Conservation (phyloP, 116 monocot species). For the Iris pallida region DNA sequence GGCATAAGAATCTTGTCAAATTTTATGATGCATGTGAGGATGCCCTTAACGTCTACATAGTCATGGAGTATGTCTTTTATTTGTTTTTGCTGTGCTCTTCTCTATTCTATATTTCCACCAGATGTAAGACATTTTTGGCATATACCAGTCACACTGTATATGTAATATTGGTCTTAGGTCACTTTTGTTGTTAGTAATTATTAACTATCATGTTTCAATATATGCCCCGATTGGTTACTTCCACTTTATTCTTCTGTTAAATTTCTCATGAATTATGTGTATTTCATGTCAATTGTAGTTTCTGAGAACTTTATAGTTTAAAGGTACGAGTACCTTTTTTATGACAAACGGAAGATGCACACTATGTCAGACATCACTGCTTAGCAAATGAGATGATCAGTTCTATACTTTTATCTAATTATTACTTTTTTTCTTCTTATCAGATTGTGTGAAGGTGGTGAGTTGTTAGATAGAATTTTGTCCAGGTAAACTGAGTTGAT, state of each 20-base stretch:
- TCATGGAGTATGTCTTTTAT: conserved; percentile 18
- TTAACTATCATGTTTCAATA: no score
- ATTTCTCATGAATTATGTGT: no score
- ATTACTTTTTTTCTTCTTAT: conserved; percentile 2
- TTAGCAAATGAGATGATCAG: no score
- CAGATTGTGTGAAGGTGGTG: conserved; percentile 26
- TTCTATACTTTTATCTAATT: neutral
- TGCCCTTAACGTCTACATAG: conserved; percentile 28
- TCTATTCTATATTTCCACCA: neutral
- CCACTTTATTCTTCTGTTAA: no score
- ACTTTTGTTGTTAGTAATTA: neutral
- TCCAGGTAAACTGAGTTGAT: conserved; percentile 12
- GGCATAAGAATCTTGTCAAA: conserved; percentile 26
- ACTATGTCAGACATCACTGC: no score
- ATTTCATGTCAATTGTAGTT: no score
- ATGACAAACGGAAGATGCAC: no score
- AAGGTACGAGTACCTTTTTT: no score
- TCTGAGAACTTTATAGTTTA: no score
- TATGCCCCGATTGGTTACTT: no score
- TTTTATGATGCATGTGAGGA: conserved; percentile 37
- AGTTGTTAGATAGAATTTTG: conserved; percentile 20
- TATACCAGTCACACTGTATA: neutral
- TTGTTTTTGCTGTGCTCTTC: neutral
- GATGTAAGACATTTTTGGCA: neutral
- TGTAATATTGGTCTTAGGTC: neutral